Evolutionary conservation across 805 yeast genomes (phyloP), one percentile per base, ranked within the genome.

Genomic region (Cyberlindnera euphorbiae): DNA sequence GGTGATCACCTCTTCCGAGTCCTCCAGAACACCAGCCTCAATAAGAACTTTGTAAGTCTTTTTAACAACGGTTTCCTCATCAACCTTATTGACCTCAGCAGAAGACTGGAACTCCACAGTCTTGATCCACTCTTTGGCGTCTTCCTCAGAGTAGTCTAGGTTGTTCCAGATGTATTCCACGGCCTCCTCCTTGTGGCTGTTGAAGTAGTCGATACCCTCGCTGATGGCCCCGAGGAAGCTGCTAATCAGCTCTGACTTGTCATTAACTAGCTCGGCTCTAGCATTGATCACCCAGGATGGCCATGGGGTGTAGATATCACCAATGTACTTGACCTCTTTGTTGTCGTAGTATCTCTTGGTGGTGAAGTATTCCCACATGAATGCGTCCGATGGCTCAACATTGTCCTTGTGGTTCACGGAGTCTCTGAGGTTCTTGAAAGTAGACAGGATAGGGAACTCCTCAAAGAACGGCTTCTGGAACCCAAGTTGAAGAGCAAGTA

Each of bases 291-390:
- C 89, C 96, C 96, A 88, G 2, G 95, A 83, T 9, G 96, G 90
- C 97, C 97, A 88, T 14, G 97, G 97, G 1, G 97, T 88, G 61
- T 82, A 84, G 39, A 88, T 87, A 46, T 83, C 85, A 12, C 95
- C 97, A 42, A 88, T 78, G 47, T 74, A 67, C 61, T 82, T 85
- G 61, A 89, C 79, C 50, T 87, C 96, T 15, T 75, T 72, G 37
- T 63, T 71, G 52, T 85, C 96, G 58, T 83, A 86, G 63, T 84
- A 88, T 56, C 75, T 77, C 55, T 88, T 88, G 23, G 89, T 77
- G 1, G 97, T 88, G 66, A 88, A 88, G 60, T 83, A 73, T 54
- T 88, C 97, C 97, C 97, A 88, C 95, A 89, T 83, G 60, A 88
- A 88, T 3, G 90, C 94, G 54, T 88, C 96, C 24, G 80, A 68